Percentiles rank a stretch among this genome's conserved stretches.
Evolutionary conservation across 257 asterid genomes (phyloP).

Genomic region (Cruciata laevipes): DNA sequence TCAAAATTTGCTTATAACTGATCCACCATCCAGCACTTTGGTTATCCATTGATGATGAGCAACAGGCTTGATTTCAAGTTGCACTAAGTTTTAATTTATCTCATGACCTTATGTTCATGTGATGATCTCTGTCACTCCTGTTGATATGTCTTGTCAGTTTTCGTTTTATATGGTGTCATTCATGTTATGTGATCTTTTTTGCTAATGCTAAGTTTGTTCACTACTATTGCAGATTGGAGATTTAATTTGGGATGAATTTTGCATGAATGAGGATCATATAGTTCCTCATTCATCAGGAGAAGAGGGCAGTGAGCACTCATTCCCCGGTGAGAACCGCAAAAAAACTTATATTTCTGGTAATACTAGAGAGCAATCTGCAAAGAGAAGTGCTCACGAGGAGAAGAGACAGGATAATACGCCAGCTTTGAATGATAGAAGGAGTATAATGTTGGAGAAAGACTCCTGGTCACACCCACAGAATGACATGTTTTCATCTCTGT

Average conservation of each 20-base stretch:
- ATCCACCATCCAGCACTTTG: not conserved
- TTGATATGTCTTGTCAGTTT: not conserved
- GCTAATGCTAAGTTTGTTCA: slow-evolving; percentile 50
- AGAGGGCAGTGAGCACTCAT: slow-evolving; percentile 24
- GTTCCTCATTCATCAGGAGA: slow-evolving; percentile 49
- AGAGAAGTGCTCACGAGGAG: slow-evolving; percentile 23
- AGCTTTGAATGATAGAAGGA: slow-evolving; percentile 33
- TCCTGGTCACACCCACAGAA: slow-evolving; percentile 31
- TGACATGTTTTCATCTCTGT: slow-evolving; percentile 37
- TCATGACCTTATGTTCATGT: not conserved
- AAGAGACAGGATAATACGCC: slow-evolving; percentile 24
- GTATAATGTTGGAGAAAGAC: slow-evolving; percentile 42
- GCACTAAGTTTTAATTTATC: not conserved
- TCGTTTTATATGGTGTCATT: slow-evolving; percentile 14
- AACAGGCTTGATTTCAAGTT: slow-evolving; percentile 3
- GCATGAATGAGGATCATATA: slow-evolving; percentile 62
- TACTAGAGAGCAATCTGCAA: slow-evolving; percentile 25
- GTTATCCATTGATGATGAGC: not conserved
- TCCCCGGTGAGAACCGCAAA: slow-evolving; percentile 36
- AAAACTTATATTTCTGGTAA: slow-evolving; percentile 29
- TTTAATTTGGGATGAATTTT: slow-evolving; percentile 61
- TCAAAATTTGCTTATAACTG: not conserved
- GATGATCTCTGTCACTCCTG: not conserved
- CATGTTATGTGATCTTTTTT: slow-evolving; percentile 32
- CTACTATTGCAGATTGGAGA: slow-evolving; percentile 75